A percentile compares a stretch with the other conserved stretches of the same genome.
Evolutionary conservation across 345 rosid genomes (phyloP).

Genomic region (Bruguiera parviflora): DNA sequence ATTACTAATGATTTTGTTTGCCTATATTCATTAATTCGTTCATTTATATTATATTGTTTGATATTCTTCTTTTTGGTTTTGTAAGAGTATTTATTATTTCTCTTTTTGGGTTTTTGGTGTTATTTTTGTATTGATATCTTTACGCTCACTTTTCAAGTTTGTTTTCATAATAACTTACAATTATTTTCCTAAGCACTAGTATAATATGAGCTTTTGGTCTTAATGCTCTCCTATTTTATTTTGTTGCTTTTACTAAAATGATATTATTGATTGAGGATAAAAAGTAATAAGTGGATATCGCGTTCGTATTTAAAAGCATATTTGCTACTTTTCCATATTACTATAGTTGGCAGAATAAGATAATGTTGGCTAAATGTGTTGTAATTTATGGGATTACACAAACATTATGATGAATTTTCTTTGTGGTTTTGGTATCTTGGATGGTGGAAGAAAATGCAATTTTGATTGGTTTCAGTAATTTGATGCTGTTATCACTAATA

Average conservation of each 20-base stretch:
- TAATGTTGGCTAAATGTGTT: constrained; percentile 19
- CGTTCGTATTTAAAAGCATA: neutral
- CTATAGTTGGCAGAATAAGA: neutral
- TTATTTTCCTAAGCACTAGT: too few species aligned
- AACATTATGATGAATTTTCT: constrained; percentile 95
- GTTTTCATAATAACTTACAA: too few species aligned
- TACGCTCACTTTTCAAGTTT: too few species aligned
- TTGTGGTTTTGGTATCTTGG: constrained; percentile 44
- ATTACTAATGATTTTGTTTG: too few species aligned
- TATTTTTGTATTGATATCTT: too few species aligned
- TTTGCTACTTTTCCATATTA: neutral
- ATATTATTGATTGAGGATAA: neutral
- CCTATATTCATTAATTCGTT: too few species aligned
- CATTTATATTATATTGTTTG: too few species aligned
- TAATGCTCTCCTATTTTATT: neutral
- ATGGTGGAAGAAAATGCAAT: constrained; percentile 45
- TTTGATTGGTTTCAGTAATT: constrained; percentile 91
- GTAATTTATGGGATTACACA: constrained; percentile 99
- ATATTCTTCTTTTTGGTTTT: too few species aligned
- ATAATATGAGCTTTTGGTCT: too few species aligned
- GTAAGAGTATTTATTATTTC: too few species aligned
- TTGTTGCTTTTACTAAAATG: neutral
- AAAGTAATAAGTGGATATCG: neutral
- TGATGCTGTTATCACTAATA: constrained; percentile 92
- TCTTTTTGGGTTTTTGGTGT: too few species aligned